phyloP scores from a whole-genome alignment of 23 red algal species.

The Gracilariopsis chorda region DNA sequence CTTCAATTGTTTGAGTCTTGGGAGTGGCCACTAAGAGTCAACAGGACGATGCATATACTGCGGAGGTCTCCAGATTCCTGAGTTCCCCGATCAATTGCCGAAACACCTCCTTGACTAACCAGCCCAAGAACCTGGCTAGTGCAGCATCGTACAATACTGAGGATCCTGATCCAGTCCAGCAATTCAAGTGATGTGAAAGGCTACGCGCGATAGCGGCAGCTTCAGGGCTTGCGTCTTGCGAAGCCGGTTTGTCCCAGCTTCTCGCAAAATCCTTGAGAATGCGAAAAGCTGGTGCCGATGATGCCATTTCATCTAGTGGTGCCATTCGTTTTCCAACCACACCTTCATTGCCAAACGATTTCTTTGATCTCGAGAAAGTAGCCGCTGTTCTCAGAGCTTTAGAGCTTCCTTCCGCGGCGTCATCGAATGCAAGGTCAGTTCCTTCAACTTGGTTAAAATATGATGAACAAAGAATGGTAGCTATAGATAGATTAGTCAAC shows the following conservation, averaged over 20 bases:
- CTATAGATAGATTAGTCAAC: slow-evolving; percentile 54
- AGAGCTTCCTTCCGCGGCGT: slow-evolving; percentile 27
- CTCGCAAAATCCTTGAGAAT: slow-evolving; percentile 57
- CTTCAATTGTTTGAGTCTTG: slow-evolving; percentile 58
- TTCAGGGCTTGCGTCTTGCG: neutral
- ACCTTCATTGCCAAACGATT: neutral
- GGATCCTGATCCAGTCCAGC: slow-evolving; percentile 56
- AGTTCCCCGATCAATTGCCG: slow-evolving; percentile 71
- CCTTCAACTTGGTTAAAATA: slow-evolving; percentile 77
- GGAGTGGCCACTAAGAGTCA: slow-evolving; percentile 78
- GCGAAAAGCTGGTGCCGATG: slow-evolving; percentile 64
- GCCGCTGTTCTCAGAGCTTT: neutral
- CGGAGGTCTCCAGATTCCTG: slow-evolving; percentile 37
- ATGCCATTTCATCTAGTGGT: slow-evolving; percentile 69
- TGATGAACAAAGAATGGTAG: slow-evolving; percentile 67
- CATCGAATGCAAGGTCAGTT: slow-evolving; percentile 65
- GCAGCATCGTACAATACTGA: slow-evolving; percentile 78
- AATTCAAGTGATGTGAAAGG: slow-evolving; percentile 61
- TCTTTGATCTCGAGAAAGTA: neutral
- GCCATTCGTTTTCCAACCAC: neutral
- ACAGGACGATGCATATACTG: slow-evolving; percentile 68
- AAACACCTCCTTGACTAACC: slow-evolving; percentile 78
- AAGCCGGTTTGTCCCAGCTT: slow-evolving; percentile 51
- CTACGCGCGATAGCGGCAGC: slow-evolving; percentile 33
- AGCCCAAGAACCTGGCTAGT: slow-evolving; percentile 66